A percentile compares a stretch with the other conserved stretches of the same genome.
Conservation (phyloP, 345 rosid genomes). For the Linum lewisii region DNA sequence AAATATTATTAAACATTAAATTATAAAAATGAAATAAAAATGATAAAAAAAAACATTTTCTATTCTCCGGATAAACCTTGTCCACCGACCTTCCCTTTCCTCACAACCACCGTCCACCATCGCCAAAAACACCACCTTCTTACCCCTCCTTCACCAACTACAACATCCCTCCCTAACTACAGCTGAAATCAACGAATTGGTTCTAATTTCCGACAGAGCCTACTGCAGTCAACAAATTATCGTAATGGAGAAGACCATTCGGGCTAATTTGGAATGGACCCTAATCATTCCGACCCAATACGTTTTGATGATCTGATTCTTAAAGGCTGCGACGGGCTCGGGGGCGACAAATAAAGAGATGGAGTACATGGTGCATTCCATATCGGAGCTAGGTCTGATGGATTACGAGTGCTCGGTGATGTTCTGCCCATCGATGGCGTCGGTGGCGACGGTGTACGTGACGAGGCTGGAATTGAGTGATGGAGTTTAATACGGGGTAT, state of each 20-base stretch:
- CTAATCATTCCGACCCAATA: conserved; percentile 84
- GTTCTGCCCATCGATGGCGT: conserved; percentile 65
- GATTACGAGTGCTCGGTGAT: conserved; percentile 36
- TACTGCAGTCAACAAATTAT: background rate
- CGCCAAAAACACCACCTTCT: too few relatives aligned
- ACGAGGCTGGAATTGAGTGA: conserved; percentile 19
- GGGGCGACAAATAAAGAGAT: conserved; percentile 16
- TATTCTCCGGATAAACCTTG: too few relatives aligned
- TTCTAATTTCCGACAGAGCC: background rate
- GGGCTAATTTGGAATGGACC: conserved; percentile 73
- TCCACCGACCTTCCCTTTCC: too few relatives aligned
- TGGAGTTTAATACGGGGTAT: background rate
- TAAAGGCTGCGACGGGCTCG: conserved; percentile 38
- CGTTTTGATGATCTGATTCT: conserved; percentile 73
- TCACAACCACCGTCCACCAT: too few relatives aligned
- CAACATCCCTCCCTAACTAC: too few relatives aligned
- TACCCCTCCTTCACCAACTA: too few relatives aligned
- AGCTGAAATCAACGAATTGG: background rate
- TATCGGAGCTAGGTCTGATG: conserved; percentile 83
- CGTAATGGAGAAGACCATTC: conserved; percentile 50
- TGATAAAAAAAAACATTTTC: too few relatives aligned
- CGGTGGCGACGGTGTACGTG: conserved; percentile 91
- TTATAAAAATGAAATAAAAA: too few relatives aligned
- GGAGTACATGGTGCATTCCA: conserved; percentile 78
- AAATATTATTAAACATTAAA: too few relatives aligned